Evolutionary conservation across 2,329 filamentous ascomycete species (phyloP).

Genomic region (Aspergillus ochraceoroseus): DNA sequence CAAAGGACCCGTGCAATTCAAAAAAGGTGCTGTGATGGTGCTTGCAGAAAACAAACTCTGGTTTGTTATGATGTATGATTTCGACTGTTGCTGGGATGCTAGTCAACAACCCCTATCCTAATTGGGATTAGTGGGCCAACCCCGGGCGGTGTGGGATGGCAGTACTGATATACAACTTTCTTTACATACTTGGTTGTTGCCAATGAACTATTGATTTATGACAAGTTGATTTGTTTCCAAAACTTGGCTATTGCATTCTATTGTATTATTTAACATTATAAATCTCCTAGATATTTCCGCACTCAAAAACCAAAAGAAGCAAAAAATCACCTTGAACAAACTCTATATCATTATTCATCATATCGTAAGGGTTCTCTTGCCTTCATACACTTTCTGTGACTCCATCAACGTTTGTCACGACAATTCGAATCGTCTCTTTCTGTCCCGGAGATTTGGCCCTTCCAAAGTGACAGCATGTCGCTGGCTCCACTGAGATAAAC

Average conservation of each 20-base stretch:
- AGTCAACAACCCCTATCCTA: constrained; percentile 33
- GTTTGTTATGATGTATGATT: constrained; percentile 25
- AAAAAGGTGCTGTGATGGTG: background rate
- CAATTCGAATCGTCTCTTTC: constrained; percentile 29
- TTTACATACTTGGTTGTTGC: constrained; percentile 15
- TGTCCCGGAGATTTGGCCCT: constrained; percentile 17
- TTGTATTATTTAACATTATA: too few relatives aligned
- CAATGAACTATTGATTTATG: too few relatives aligned
- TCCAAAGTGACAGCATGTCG: constrained; percentile 27
- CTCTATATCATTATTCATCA: too few relatives aligned
- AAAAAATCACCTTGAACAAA: background rate
- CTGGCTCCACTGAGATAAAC: constrained; percentile 36
- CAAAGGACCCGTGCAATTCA: background rate
- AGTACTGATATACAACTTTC: constrained; percentile 2
- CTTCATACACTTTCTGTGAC: background rate
- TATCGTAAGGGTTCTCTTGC: too few relatives aligned
- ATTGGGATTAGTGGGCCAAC: constrained; percentile 13
- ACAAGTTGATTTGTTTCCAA: too few relatives aligned
- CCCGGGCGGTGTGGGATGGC: constrained; percentile 13
- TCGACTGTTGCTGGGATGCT: constrained; percentile 25
- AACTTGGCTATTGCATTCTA: too few relatives aligned
- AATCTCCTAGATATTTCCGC: background rate
- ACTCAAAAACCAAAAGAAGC: background rate
- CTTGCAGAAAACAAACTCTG: constrained; percentile 8
- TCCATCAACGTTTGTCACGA: constrained; percentile 26